These are phyloP conservation scores for Cyathus striatus DNA, from an alignment of 768 basidiomycete species.

Conservation along the genomic window DNA sequence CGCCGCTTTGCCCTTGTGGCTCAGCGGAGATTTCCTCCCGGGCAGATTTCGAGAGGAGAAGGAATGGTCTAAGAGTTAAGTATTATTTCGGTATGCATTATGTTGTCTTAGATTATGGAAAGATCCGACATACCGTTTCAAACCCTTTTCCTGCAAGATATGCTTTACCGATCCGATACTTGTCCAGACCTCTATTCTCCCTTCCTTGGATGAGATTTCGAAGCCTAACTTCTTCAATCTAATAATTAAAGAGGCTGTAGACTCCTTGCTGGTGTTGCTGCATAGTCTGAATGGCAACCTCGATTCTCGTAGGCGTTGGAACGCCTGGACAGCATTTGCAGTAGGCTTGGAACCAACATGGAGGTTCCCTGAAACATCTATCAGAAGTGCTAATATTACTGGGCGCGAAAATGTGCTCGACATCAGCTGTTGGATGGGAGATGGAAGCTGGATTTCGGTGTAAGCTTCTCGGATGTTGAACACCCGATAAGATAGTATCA, in stretches of 20 bases:
- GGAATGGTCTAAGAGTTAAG: conserved; percentile 42
- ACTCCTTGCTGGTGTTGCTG: conserved; percentile 70
- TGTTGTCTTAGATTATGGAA: neutral
- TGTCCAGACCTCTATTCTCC: conserved; percentile 50
- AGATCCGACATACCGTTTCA: conserved; percentile 31
- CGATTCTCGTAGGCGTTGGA: conserved; percentile 27
- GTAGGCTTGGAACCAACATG: conserved; percentile 49
- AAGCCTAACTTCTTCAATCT: conserved; percentile 47
- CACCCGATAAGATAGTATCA: too few relatives aligned
- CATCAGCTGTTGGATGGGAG: too few relatives aligned
- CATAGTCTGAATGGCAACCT: conserved; percentile 47
- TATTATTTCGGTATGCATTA: too few relatives aligned
- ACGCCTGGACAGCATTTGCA: conserved; percentile 39
- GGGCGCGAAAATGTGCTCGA: conserved; percentile 20
- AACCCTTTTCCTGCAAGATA: conserved; percentile 30
- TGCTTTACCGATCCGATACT: conserved; percentile 56
- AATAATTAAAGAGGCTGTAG: conserved; percentile 34
- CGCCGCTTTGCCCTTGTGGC: conserved; percentile 1
- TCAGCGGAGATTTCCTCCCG: conserved; percentile 30
- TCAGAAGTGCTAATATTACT: conserved; percentile 43
- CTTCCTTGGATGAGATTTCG: conserved; percentile 17
- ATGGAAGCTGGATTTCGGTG: too few relatives aligned
- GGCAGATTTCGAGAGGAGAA: conserved; percentile 50
- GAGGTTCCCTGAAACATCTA: conserved; percentile 68
- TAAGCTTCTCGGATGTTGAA: too few relatives aligned